Evolutionary conservation across 2,329 filamentous ascomycete genomes (phyloP), one percentile per base, ranked within the genome.

Genomic region (Trichophyton verrucosum): DNA sequence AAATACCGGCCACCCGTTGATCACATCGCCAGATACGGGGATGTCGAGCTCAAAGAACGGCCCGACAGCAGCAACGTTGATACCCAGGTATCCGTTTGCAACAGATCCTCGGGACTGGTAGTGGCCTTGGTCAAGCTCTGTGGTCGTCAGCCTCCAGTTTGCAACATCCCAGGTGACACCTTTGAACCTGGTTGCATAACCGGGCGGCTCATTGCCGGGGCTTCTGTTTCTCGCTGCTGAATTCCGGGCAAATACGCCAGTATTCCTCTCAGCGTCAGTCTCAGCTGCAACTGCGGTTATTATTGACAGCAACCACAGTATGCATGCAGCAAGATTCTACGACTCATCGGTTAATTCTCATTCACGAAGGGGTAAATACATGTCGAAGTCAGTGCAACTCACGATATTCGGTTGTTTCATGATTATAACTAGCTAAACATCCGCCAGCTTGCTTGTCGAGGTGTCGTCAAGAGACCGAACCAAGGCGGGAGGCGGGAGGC

Each of bases 1-100:
- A 70, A 82, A 86, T 1, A 88, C 74, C 13, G 86, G 86, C 86
- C 86, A 89, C 8, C 84, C 86, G 65, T 80, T 84, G 62, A 83
- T 81, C 40, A 78, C 76, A 62, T 83, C 78, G 57, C 76, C 80
- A 58, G 75, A 74, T 4, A 77, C 76, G 0, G 75, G 73, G 9
- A 67, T 68, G 65, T 85, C 82, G 27, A 80, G 71, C 65, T 86
- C 83, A 68, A 85, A 86, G 68, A 86, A 83, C 0, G 83, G 84
- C 0, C 84, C 84, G 6, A 78, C 75, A n/a, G 82, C 79, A 24
- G 83, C 83, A 30, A 86, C 76, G 63, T 80, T 84, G 67, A 86
- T 83, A 7, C 84, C 84, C 4, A 86, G 69, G 65, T 87, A 87
- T 20, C 84, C 84, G 68, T 86, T 86, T 3, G 81, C 81, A 44